phyloP scores from a whole-genome alignment of 805 yeast species.

The Candida coleopterorum region DNA sequence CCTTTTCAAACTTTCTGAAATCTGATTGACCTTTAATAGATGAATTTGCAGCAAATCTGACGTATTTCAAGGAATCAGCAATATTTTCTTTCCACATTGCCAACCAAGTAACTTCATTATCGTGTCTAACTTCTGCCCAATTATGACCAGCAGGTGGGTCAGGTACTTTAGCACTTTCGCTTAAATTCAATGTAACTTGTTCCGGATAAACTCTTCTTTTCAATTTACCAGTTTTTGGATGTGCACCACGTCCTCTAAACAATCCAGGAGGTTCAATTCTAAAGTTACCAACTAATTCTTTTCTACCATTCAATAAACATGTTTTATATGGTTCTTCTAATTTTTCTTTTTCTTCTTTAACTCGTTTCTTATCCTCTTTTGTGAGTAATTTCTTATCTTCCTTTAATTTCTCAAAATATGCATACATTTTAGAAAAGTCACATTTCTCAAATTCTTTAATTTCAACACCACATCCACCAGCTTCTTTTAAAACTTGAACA shows the following conservation, averaged over 20 bases:
- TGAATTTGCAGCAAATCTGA: constrained; percentile 85
- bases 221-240: constrained; percentile 90
- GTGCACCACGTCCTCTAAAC: constrained; percentile 95
- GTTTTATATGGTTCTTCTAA: constrained; percentile 76
- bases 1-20: constrained; percentile 88
- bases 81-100: constrained; percentile 98
- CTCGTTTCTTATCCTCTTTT: constrained; percentile 66
- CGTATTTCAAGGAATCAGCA: constrained; percentile 78
- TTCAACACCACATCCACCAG: constrained; percentile 72
- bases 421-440: constrained; percentile 73
- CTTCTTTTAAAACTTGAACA: constrained; percentile 56
- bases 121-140: constrained; percentile 90
- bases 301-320: constrained; percentile 80
- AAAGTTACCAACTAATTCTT: constrained; percentile 90
- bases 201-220: constrained; percentile 86
- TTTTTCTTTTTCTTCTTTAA: constrained; percentile 69
- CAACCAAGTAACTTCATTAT: constrained; percentile 88
- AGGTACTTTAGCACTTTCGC: constrained; percentile 69
- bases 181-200: constrained; percentile 78
- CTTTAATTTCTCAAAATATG: constrained; percentile 62
- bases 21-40: constrained; percentile 89
- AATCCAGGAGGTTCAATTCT: constrained; percentile 95
- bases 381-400: constrained; percentile 68
- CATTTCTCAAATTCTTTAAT: constrained; percentile 60
- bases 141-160: constrained; percentile 79